Percentiles rank a stretch among this genome's conserved stretches.
Conservation (phyloP, 2,329 filamentous ascomycete species). For the Coniella vitis region DNA sequence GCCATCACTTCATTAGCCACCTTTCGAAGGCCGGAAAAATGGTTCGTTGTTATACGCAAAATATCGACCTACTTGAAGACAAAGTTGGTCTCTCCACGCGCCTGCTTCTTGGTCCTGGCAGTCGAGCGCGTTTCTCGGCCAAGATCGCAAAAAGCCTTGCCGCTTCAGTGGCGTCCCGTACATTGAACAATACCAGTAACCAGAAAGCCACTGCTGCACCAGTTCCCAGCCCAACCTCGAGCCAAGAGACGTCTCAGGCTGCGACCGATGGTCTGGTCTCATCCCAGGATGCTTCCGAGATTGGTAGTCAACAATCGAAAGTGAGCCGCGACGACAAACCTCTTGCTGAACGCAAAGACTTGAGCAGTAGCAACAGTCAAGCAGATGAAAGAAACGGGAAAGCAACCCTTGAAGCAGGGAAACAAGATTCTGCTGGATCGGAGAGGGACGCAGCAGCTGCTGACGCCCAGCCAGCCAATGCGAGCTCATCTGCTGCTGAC, state of each 20-base stretch:
- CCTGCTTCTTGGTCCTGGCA: constrained; percentile 55
- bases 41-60: constrained; percentile 68
- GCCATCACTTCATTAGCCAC: constrained; percentile 62
- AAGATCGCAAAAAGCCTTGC: constrained; percentile 15
- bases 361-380: neutral
- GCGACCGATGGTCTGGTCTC: neutral
- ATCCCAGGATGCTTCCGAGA: neutral
- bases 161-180: neutral
- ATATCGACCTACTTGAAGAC: constrained; percentile 68
- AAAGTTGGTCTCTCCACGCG: constrained; percentile 61
- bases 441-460: neutral
- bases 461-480: neutral
- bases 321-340: neutral
- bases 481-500: constrained; percentile 6
- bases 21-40: constrained; percentile 61
- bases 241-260: neutral
- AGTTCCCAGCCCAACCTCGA: neutral
- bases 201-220: neutral
- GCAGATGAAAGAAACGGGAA: neutral
- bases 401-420: neutral
- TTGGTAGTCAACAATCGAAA: neutral
- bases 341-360: neutral
- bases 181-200: neutral
- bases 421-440: neutral
- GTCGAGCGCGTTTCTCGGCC: constrained; percentile 50